Conservation (phyloP, 805 yeast genomes). For the Candida rishiriensis region DNA sequence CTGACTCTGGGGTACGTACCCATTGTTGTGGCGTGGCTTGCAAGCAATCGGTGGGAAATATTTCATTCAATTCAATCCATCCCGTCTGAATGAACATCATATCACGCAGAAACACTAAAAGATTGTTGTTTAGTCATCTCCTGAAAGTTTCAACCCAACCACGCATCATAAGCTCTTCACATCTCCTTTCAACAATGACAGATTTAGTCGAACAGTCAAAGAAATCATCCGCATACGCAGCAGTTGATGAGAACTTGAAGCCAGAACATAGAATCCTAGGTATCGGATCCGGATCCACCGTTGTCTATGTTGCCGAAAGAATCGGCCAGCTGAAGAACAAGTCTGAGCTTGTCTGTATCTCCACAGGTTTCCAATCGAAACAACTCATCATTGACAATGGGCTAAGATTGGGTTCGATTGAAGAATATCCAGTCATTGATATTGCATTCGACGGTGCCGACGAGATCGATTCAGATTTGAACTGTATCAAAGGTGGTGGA, state of each 20-base stretch:
- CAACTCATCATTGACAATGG: slow-evolving; percentile 81
- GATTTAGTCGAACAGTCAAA: slow-evolving; percentile 73
- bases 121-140: too few species aligned
- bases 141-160: too few species aligned
- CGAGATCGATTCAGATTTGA: slow-evolving; percentile 78
- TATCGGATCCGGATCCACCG: slow-evolving; percentile 96
- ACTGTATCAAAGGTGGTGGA: slow-evolving; percentile 97
- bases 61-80: too few species aligned
- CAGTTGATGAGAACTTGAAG: slow-evolving; percentile 85
- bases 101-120: too few species aligned
- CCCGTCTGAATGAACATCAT: neutral
- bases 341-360: slow-evolving; percentile 66
- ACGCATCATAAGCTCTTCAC: too few species aligned
- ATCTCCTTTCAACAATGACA: slow-evolving; percentile 9
- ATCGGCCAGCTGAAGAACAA: slow-evolving; percentile 65
- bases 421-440: slow-evolving; percentile 77
- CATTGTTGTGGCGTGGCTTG: too few species aligned
- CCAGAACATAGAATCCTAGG: slow-evolving; percentile 72
- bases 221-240: slow-evolving; percentile 82
- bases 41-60: too few species aligned
- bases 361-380: slow-evolving; percentile 95
- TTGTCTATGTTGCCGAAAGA: slow-evolving; percentile 94
- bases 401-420: slow-evolving; percentile 71
- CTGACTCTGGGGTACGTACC: neutral
- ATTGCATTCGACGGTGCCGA: slow-evolving; percentile 99